Percentiles rank a stretch among this genome's conserved stretches.
phyloP scores from a whole-genome alignment of 192 early-diverging fungal genomes.

The Chytriomyces sp. region DNA sequence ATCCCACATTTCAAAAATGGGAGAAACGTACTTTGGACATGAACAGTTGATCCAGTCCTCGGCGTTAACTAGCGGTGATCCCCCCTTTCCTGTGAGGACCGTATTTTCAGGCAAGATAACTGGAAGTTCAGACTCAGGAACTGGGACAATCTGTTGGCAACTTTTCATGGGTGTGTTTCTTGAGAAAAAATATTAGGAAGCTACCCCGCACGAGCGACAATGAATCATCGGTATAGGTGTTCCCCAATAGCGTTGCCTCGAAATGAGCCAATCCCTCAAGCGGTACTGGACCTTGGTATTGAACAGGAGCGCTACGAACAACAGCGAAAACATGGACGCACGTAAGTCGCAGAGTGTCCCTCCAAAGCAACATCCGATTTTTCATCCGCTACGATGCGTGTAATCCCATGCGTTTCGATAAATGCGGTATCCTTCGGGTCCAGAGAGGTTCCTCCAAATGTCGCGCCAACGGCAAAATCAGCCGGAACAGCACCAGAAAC shows the following conservation, averaged over 20 bases:
- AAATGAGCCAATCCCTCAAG: conserved; percentile 93
- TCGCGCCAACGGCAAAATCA: neutral
- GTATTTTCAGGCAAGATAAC: conserved; percentile 67
- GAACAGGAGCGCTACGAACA: neutral
- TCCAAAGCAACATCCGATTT: neutral
- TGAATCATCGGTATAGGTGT: conserved; percentile 95
- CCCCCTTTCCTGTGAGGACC: conserved; percentile 63
- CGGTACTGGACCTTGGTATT: conserved; percentile 51
- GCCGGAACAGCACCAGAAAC: neutral
- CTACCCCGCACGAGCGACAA: conserved; percentile 73
- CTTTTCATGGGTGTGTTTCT: neutral
- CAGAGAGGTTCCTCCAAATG: neutral
- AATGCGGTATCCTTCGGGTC: conserved; percentile 25
- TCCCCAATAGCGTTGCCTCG: conserved; percentile 95
- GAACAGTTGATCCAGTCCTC: conserved; percentile 73
- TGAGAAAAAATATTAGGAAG: neutral
- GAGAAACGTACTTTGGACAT: conserved; percentile 70
- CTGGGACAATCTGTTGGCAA: conserved; percentile 67
- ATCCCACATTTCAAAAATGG: conserved; percentile 10
- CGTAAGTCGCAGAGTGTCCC: too few relatives aligned
- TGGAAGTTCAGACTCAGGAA: conserved; percentile 79
- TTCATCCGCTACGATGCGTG: neutral
- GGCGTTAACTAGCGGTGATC: conserved; percentile 65
- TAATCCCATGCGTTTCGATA: conserved; percentile 23
- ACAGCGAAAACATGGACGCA: too few relatives aligned